Evolutionary conservation across 2,329 filamentous ascomycete species (phyloP).

Genomic region (Aspergillus brasiliensis): DNA sequence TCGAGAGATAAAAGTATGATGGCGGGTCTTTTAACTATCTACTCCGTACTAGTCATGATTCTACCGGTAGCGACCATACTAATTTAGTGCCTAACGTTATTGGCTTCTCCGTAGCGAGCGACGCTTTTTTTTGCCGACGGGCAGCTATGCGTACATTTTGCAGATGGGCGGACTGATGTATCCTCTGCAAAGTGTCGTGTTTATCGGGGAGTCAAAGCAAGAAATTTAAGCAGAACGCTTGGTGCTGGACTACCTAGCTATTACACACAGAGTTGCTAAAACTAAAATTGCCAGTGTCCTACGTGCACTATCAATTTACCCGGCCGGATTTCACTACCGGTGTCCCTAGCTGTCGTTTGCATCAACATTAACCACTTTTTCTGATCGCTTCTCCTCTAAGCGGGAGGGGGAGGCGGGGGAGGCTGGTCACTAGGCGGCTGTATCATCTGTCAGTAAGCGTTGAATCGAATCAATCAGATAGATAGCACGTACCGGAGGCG

Average conservation of each 20-base stretch:
- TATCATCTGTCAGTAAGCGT: not conserved
- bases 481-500: constrained; percentile 42
- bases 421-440: constrained; percentile 57
- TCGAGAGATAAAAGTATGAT: not conserved
- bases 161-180: not conserved
- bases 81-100: not conserved
- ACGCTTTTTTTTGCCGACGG: not conserved
- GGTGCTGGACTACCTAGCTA: not conserved
- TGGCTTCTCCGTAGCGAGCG: not conserved
- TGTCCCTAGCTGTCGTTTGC: not conserved
- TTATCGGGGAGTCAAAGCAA: not conserved
- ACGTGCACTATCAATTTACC: not conserved
- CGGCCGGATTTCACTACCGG: not conserved
- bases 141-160: not conserved
- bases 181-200: not conserved
- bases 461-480: not conserved
- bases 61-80: not conserved
- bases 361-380: not conserved
- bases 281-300: not conserved
- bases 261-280: not conserved
- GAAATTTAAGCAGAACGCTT: not conserved
- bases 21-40: not conserved
- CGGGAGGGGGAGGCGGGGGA: constrained; percentile 63
- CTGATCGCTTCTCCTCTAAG: constrained; percentile 21
- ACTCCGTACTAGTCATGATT: too few species aligned